phyloP scores from a whole-genome alignment of 1,284 basidiomycete genomes.

The Cutaneotrichosporon mucoides region DNA sequence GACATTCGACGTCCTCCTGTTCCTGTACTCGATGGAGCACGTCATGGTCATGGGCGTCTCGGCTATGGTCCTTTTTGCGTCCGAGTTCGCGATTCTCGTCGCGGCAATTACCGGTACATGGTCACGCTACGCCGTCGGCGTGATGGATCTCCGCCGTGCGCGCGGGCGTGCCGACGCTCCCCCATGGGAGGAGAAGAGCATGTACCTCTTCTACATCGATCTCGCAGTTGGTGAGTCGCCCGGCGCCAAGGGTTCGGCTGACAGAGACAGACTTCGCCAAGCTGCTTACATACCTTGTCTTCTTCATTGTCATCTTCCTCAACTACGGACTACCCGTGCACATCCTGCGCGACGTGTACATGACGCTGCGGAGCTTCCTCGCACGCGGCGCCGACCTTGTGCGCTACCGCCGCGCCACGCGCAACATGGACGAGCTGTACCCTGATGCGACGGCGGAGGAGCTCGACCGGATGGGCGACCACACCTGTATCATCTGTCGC shows the following conservation, averaged over 20 bases:
- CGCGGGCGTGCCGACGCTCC: conserved; percentile 81
- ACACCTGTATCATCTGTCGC: conserved; percentile 97
- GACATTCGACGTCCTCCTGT: conserved; percentile 36
- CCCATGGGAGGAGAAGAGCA: conserved; percentile 96
- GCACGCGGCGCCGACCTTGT: conserved; percentile 79
- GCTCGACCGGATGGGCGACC: conserved; percentile 71
- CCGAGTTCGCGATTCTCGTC: conserved; percentile 89
- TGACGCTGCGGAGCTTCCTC: conserved; percentile 87
- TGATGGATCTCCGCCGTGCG: conserved; percentile 75
- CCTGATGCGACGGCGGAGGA: conserved; percentile 89
- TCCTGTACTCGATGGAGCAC: conserved; percentile 33
- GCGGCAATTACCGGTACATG: conserved; percentile 69
- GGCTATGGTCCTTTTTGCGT: conserved; percentile 84
- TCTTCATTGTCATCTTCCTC: conserved; percentile 87
- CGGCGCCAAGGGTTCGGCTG: conserved; percentile 2
- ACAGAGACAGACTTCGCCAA: conserved; percentile 75
- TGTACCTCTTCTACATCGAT: conserved; percentile 94
- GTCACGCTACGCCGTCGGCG: conserved; percentile 78
- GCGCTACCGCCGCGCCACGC: conserved; percentile 87
- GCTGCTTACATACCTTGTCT: conserved; percentile 83
- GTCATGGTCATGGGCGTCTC: conserved; percentile 60
- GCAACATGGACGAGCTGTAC: conserved; percentile 95
- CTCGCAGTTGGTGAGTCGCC: conserved; percentile 68
- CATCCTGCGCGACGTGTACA: conserved; percentile 93
- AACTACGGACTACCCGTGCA: conserved; percentile 96